Percentiles rank a stretch among this genome's conserved stretches.
phyloP scores from a whole-genome alignment of 305 asterid species.

The Ilex paraguariensis region DNA sequence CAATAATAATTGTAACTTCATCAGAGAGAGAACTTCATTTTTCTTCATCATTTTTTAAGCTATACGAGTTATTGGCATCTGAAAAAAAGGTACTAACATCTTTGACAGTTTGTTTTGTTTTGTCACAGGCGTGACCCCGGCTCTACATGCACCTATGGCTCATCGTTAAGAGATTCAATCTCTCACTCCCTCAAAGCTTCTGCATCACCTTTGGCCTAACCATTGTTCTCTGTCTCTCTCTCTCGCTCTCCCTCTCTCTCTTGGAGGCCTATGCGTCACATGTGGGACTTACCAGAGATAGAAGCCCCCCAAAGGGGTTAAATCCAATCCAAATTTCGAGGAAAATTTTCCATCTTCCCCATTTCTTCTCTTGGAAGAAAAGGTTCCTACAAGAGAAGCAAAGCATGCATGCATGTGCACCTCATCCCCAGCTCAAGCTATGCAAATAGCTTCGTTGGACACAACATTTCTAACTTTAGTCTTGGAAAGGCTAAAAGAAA shows the following conservation, averaged over 20 bases:
- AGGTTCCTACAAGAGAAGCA: constrained; percentile 59
- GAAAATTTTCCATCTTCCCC: constrained; percentile 15
- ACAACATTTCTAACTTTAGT: constrained; percentile 27
- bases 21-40: too few relatives aligned
- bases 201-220: too few relatives aligned
- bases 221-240: too few relatives aligned
- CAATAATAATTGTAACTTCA: too few relatives aligned
- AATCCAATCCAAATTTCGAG: constrained; percentile 35
- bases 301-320: constrained; percentile 60
- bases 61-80: too few relatives aligned
- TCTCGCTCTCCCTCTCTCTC: too few relatives aligned
- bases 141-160: constrained; percentile 57
- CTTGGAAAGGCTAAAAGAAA: constrained; percentile 40
- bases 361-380: constrained; percentile 56
- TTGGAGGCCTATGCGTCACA: neutral
- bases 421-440: constrained; percentile 35
- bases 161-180: constrained; percentile 55
- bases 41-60: neutral
- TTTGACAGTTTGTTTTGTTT: constrained; percentile 95
- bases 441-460: constrained; percentile 27
- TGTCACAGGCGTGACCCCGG: constrained; percentile 91
- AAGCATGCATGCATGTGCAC: constrained; percentile 55
- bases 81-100: constrained; percentile 48
- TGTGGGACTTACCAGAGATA: neutral
- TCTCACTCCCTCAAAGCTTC: neutral